These are phyloP conservation scores for Populus alba DNA, from an alignment of 345 rosid species.

Conservation along the genomic window DNA sequence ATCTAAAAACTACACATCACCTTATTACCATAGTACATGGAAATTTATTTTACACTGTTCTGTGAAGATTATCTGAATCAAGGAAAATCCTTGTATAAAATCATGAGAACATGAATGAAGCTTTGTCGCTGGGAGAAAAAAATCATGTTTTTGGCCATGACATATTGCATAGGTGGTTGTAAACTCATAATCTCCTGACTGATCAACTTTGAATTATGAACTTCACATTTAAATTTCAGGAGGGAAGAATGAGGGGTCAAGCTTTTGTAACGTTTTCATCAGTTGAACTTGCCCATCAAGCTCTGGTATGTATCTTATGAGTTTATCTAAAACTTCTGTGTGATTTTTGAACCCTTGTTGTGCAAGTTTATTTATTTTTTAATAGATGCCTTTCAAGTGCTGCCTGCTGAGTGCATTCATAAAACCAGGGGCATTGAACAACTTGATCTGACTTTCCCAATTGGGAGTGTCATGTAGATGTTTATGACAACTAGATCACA, in stretches of 20 bases:
- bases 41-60: background rate
- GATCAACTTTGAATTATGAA: background rate
- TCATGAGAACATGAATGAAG: background rate
- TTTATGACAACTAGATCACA: background rate
- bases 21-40: background rate
- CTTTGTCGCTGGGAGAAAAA: background rate
- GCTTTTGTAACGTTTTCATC: slow-evolving; percentile 95
- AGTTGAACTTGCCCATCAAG: slow-evolving; percentile 74
- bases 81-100: background rate
- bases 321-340: slow-evolving; percentile 1
- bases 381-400: background rate
- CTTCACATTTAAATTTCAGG: slow-evolving; percentile 46
- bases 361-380: background rate
- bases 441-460: background rate
- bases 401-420: background rate
- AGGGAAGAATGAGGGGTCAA: slow-evolving; percentile 97
- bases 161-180: background rate
- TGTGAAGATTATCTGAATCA: background rate
- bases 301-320: slow-evolving; percentile 57
- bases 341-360: background rate
- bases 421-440: background rate
- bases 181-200: background rate
- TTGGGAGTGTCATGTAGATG: background rate
- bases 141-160: background rate
- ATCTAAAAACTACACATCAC: background rate